A percentile compares a stretch with the other conserved stretches of the same genome.
Evolutionary conservation across 116 monocot species (phyloP).

Genomic region (Posidonia oceanica): DNA sequence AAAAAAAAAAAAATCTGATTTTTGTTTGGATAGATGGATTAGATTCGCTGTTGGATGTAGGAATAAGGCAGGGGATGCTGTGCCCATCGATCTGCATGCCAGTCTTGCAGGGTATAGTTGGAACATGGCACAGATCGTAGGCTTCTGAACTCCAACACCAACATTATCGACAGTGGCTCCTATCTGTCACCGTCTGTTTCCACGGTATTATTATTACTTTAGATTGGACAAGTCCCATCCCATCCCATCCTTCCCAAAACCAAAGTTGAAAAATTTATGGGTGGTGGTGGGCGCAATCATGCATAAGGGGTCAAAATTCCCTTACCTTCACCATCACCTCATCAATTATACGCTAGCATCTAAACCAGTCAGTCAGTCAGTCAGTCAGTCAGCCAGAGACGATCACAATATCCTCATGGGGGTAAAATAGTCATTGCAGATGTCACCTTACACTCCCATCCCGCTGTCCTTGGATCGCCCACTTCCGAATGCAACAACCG

Average conservation of each 20-base stretch:
- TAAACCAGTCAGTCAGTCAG: no score
- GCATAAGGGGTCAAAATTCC: neutral
- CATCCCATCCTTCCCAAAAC: neutral
- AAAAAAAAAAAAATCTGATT: no score
- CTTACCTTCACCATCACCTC: neutral
- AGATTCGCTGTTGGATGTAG: conserved; percentile 5
- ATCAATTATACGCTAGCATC: no score
- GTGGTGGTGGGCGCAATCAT: neutral
- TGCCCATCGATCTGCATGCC: neutral
- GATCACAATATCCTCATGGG: no score
- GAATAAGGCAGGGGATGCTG: neutral
- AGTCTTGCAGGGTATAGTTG: neutral
- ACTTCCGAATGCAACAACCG: neutral
- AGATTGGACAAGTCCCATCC: neutral
- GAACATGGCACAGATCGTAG: conserved; percentile 8
- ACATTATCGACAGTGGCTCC: neutral
- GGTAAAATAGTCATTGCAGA: neutral
- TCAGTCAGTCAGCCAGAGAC: no score
- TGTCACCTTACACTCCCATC: no score
- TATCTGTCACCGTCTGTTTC: neutral
- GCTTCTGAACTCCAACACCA: neutral
- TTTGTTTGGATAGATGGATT: neutral
- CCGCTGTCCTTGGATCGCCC: neutral
- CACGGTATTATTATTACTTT: neutral
- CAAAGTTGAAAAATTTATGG: neutral